Evolutionary conservation across 2,329 filamentous ascomycete genomes (phyloP).

Genomic region (Colletotrichum tropicicola): DNA sequence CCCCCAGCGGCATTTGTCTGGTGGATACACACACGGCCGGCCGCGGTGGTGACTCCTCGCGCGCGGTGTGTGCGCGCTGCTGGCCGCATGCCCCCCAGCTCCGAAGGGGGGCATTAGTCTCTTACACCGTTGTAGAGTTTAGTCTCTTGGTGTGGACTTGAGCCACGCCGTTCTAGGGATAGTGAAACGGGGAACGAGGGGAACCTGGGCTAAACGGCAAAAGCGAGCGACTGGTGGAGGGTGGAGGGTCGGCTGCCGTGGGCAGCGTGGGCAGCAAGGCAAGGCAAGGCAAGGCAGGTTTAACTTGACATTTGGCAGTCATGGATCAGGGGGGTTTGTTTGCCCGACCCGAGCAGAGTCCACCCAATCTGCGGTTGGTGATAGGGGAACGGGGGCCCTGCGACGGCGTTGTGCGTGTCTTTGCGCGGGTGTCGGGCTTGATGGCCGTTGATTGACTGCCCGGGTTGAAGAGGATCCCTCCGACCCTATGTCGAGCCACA

Average conservation of each 20-base stretch:
- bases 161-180: slow-evolving; percentile 13
- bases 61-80: background rate
- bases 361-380: too few relatives aligned
- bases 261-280: background rate
- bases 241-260: background rate
- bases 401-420: background rate
- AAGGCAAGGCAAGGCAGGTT: background rate
- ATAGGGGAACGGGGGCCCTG: too few relatives aligned
- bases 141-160: background rate
- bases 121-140: background rate
- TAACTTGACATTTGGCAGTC: slow-evolving; percentile 12
- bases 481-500: background rate
- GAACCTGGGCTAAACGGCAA: slow-evolving; percentile 15
- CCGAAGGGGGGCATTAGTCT: slow-evolving; percentile 18
- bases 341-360: too few relatives aligned
- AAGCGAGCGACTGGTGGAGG: background rate
- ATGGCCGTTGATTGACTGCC: background rate
- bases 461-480: background rate
- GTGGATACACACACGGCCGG: background rate
- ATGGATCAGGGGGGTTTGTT: slow-evolving; percentile 27
- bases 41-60: background rate
- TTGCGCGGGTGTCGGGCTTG: background rate
- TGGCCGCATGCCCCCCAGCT: background rate
- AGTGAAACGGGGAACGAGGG: slow-evolving; percentile 13
- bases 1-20: slow-evolving; percentile 8